Conservation (phyloP, 805 yeast species). For the Pichia insulana region DNA sequence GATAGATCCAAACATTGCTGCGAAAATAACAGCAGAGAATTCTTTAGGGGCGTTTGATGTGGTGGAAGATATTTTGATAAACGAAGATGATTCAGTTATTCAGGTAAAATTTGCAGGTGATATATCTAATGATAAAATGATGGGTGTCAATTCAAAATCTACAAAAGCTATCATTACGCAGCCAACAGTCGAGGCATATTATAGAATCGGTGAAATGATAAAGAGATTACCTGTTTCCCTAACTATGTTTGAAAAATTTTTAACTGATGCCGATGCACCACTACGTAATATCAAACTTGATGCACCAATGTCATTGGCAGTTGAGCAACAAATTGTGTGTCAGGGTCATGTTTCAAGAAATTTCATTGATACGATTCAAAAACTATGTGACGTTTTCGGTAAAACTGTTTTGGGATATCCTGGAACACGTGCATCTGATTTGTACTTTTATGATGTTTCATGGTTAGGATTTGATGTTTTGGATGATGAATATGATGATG, state of each 20-base stretch:
- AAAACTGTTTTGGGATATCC: slow-evolving; percentile 30
- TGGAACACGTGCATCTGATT: slow-evolving; percentile 40
- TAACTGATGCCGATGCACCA: slow-evolving; percentile 46
- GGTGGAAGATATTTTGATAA: slow-evolving; percentile 19
- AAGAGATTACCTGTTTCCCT: slow-evolving; percentile 47
- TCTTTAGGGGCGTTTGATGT: slow-evolving; percentile 25
- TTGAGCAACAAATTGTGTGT: slow-evolving; percentile 56
- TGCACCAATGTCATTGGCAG: slow-evolving; percentile 32
- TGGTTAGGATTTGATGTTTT: slow-evolving; percentile 44
- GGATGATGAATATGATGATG: slow-evolving; percentile 11
- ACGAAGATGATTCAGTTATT: slow-evolving; percentile 21
- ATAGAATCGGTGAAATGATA: slow-evolving; percentile 39
- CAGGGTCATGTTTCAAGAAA: slow-evolving; percentile 47
- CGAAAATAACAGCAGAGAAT: slow-evolving; percentile 23
- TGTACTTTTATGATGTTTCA: slow-evolving; percentile 55
- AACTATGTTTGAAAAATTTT: slow-evolving; percentile 48
- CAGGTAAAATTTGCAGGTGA: slow-evolving; percentile 6
- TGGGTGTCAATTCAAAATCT: slow-evolving; percentile 6
- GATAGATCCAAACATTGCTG: slow-evolving; percentile 28
- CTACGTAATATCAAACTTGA: slow-evolving; percentile 31
- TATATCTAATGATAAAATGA: neutral
- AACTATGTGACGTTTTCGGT: slow-evolving; percentile 41
- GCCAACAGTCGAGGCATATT: slow-evolving; percentile 47
- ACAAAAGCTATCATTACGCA: slow-evolving; percentile 20
- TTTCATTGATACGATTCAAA: slow-evolving; percentile 30